A percentile compares a stretch with the other conserved stretches of the same genome.
Conservation (phyloP, 139 green algal genomes). For the Chlorella vulgaris region DNA sequence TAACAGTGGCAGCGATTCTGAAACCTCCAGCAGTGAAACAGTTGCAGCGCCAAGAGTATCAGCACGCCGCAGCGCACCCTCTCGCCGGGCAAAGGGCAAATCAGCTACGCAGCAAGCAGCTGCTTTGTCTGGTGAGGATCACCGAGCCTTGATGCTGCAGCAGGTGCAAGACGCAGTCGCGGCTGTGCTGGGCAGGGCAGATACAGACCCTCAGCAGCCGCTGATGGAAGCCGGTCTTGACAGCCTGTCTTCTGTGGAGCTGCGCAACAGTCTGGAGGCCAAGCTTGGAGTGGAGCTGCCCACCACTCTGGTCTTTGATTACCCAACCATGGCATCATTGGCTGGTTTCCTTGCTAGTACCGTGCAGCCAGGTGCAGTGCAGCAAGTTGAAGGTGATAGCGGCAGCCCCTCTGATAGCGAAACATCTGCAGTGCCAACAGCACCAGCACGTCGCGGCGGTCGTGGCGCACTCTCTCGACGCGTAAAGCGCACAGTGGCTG, state of each 20-base stretch:
- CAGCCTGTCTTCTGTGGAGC: slow-evolving; percentile 60
- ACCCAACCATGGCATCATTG: slow-evolving; percentile 54
- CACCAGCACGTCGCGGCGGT: background rate
- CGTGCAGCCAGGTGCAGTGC: background rate
- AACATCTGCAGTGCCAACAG: background rate
- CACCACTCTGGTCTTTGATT: slow-evolving; percentile 60
- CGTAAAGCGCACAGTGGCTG: background rate
- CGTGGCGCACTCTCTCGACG: background rate
- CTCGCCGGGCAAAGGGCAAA: too few species aligned
- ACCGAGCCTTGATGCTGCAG: slow-evolving; percentile 24
- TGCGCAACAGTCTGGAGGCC: slow-evolving; percentile 37
- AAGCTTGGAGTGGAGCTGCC: slow-evolving; percentile 48
- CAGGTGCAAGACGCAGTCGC: slow-evolving; percentile 37
- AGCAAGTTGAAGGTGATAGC: background rate
- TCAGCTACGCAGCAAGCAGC: background rate
- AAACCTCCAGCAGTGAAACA: background rate
- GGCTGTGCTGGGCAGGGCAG: slow-evolving; percentile 29
- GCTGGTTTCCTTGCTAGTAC: slow-evolving; percentile 30
- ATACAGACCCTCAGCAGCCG: slow-evolving; percentile 58
- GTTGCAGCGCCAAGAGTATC: too few species aligned
- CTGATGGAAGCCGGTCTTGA: slow-evolving; percentile 84
- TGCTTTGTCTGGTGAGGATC: background rate
- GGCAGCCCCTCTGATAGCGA: background rate
- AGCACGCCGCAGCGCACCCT: too few species aligned
- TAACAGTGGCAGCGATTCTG: background rate